Evolutionary conservation across 23 red algal species (phyloP).

Genomic region (Gracilaria domingensis): DNA sequence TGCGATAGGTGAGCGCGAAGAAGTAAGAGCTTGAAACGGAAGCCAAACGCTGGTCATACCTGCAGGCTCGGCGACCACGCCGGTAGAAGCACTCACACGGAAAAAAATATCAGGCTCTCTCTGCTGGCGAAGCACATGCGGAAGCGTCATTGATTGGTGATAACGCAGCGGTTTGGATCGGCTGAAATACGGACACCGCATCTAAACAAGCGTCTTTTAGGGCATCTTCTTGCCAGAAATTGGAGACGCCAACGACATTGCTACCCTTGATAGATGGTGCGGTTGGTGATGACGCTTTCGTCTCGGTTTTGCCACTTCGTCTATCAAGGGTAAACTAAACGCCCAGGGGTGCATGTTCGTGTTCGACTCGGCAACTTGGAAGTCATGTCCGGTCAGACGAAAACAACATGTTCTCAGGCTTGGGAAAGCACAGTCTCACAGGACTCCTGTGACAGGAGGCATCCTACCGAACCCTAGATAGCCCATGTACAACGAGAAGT

Average conservation of each 20-base stretch:
- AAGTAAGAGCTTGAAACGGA: not conserved
- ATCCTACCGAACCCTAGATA: too few relatives aligned
- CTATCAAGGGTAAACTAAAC: conserved; percentile 24
- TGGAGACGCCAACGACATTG: conserved; percentile 24
- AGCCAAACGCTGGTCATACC: not conserved
- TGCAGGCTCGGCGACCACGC: not conserved
- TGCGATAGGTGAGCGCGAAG: not conserved
- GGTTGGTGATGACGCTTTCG: conserved; percentile 10
- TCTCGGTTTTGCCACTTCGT: not conserved
- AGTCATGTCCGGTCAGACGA: not conserved
- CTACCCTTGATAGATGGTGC: conserved; percentile 44
- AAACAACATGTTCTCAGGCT: too few relatives aligned
- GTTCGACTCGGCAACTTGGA: conserved; percentile 40
- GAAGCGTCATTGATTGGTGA: conserved; percentile 16
- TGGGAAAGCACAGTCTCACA: too few relatives aligned
- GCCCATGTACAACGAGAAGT: too few relatives aligned
- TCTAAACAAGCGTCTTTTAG: not conserved
- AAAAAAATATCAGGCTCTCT: not conserved
- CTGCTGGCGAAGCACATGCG: not conserved
- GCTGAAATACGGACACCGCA: not conserved
- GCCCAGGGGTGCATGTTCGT: conserved; percentile 8
- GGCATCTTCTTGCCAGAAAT: conserved; percentile 17
- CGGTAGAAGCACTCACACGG: not conserved
- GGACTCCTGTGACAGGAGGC: too few relatives aligned
- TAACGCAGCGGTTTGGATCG: not conserved